Base-by-base conservation (phyloP, 2,329 filamentous ascomycete species). In the Penicillium sp. region DNA sequence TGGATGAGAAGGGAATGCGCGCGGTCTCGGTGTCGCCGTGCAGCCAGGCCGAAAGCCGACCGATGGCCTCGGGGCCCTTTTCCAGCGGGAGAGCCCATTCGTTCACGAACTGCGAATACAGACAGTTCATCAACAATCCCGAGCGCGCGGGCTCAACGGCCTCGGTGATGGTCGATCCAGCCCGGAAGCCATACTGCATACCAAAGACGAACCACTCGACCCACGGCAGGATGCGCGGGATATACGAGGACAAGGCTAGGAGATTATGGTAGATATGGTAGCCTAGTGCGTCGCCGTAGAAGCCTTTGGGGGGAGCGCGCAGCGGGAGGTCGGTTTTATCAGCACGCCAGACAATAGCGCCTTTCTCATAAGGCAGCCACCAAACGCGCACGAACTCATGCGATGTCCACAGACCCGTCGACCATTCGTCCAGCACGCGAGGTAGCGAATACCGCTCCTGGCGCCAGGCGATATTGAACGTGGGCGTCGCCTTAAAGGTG, bases 101-200 rank as follows among this genome's bases (percentile, higher is more conserved):
- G 74, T 99, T 97, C 64, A 99, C 94, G 68, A 91, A 96, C 72
- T 99, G 94, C n/a, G 90, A 93, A 80, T 97, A 99, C 6, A 97
- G 84, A 70, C 94, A 99, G 79, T 99, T 94, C 90, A 99, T 93
- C 52, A 97, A 82, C 45, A 97, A 83, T 13, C 92, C 93, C 62
- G 88, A 81, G 59, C 89, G 86, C 62, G 89, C 89, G 23, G 89
- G 86, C 75, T 97, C 89, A 19, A 97, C 85, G 6, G 89, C 93
- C n/a, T 83, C 81, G 41, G 86, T 89, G 52, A 82, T 82, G 3
- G 82, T 83, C 49, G 86, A 86, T 60, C 90, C 84, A 35, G 74
- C 66, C 36, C 81, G 81, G 81, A 97, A 97, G 51, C 93, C 93
- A 73, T 97, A 97, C 75, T 97, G 93, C 89, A 97, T 91, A 66